Evolutionary conservation across 495 filamentous ascomycete species (phyloP), one percentile per base, ranked within the genome.

Genomic region (Daldinia bambusicola): DNA sequence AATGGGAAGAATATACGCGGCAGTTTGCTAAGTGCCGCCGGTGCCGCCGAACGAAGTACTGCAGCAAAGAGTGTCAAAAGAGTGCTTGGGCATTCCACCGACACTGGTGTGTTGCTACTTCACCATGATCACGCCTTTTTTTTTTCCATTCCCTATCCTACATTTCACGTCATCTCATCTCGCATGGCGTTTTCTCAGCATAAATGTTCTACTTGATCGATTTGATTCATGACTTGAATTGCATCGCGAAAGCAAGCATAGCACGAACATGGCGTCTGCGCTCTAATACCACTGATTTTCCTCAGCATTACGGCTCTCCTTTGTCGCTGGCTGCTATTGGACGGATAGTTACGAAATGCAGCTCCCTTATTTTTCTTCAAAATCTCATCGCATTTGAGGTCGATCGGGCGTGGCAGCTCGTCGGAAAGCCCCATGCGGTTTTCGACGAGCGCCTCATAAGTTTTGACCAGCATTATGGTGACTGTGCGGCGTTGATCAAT

Each of bases 11-110:
- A 80, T 97, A 85, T 79, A 93, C 95, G 60, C 88, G 95, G 48
- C 95, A 98, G 77, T 99, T 98, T 79, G 95, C 95, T 71, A 99
- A 99, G 79, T 99, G 95, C 81, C 91, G 95, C 48, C 90, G 95
- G 55, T 99, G 95, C 82, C 90, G 95, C 69, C 90, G 95, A 67
- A 99, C 95, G 69, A 99, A 99, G 78, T 99, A 99, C 82, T 99
- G 95, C 89, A 97, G 93, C 87, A 99, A 99, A 81, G 95, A 98
- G 76, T 99, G 95, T 82, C 95, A 99, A 80, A 98, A 99, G 84
- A 94, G 93, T 70, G 95, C 95, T 8, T 99, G 95, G 95, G 93
- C 95, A 12, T 97, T 92, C 79, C 95, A 99, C 76, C 89, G 95
- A 50, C 95, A 98, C 80, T 99, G 95, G 95, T 99, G 95, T 79